Evolutionary conservation across 768 basidiomycete species (phyloP).

Genomic region (Panaeolus papilionaceus): DNA sequence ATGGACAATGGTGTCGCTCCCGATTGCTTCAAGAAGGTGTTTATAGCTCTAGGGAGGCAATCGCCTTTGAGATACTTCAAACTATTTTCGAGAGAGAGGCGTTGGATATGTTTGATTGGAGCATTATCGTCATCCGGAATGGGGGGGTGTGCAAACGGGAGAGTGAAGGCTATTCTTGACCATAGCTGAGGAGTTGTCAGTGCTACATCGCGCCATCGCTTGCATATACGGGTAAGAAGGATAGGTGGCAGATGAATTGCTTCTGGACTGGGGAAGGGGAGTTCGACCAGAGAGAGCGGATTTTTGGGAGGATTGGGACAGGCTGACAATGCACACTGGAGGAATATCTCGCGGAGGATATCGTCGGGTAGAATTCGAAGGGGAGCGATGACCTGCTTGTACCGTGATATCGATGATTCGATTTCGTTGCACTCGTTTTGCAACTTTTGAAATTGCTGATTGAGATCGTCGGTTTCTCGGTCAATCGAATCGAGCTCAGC

Average conservation of each 20-base stretch:
- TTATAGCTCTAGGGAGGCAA: neutral
- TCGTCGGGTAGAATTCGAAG: conserved; percentile 27
- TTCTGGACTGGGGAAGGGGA: neutral
- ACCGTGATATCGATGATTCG: neutral
- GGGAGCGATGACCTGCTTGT: conserved; percentile 14
- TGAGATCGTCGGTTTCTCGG: conserved; percentile 3
- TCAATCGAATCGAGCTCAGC: neutral
- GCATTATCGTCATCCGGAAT: neutral
- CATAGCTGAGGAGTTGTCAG: conserved; percentile 26
- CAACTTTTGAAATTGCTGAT: neutral
- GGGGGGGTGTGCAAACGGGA: neutral
- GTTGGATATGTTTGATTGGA: neutral
- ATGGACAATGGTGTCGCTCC: conserved; percentile 89
- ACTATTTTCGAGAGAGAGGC: neutral
- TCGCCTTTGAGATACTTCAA: neutral
- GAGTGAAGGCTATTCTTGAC: conserved; percentile 6
- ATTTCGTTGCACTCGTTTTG: neutral
- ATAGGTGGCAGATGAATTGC: conserved; percentile 21
- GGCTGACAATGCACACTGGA: conserved; percentile 12
- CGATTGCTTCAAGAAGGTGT: conserved; percentile 58
- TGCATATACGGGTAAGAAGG: conserved; percentile 25
- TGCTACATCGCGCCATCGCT: conserved; percentile 26
- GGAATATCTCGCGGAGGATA: conserved; percentile 29
- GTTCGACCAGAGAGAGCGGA: neutral
- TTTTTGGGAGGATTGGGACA: conserved; percentile 22